Evolutionary conservation across 352 stramenopile species (phyloP).

Genomic region (Phytopythium litorale): DNA sequence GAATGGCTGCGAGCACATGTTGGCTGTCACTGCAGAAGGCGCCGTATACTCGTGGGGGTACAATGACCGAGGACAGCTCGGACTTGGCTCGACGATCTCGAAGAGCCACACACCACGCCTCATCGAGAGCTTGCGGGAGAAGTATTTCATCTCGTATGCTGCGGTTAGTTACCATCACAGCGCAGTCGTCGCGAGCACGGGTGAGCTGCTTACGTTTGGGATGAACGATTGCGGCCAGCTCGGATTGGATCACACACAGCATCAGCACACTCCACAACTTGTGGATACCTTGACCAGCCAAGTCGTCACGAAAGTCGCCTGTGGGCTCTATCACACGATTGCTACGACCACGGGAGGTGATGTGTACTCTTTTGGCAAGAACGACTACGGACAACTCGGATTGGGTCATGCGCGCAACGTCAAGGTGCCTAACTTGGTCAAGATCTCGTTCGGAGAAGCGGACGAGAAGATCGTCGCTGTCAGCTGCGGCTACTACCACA

Average conservation of each 20-base stretch:
- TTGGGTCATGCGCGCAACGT: constrained; percentile 72
- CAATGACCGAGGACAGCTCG: constrained; percentile 83
- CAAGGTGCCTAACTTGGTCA: constrained; percentile 69
- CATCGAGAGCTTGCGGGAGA: constrained; percentile 81
- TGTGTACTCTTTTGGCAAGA: constrained; percentile 84
- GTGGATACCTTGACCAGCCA: constrained; percentile 70
- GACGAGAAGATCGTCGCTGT: constrained; percentile 78
- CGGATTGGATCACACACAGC: constrained; percentile 76
- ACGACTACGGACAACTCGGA: constrained; percentile 86
- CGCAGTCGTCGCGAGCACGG: constrained; percentile 68
- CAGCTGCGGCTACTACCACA: constrained; percentile 87
- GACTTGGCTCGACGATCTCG: constrained; percentile 78
- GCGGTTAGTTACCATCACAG: constrained; percentile 88
- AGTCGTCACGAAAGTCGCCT: constrained; percentile 65
- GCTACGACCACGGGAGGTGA: constrained; percentile 59
- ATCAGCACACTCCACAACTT: constrained; percentile 82
- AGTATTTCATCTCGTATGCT: constrained; percentile 69
- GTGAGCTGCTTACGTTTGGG: constrained; percentile 80
- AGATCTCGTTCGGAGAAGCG: constrained; percentile 53
- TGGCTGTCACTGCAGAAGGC: constrained; percentile 73
- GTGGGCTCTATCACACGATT: constrained; percentile 81
- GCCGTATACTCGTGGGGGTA: constrained; percentile 86
- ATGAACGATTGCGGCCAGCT: constrained; percentile 89
- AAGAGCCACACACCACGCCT: constrained; percentile 83
- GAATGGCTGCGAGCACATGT: constrained; percentile 87